Evolutionary conservation across 2,329 filamentous ascomycete species (phyloP), one percentile per base, ranked within the genome.

Genomic region (Aspergillus niger): DNA sequence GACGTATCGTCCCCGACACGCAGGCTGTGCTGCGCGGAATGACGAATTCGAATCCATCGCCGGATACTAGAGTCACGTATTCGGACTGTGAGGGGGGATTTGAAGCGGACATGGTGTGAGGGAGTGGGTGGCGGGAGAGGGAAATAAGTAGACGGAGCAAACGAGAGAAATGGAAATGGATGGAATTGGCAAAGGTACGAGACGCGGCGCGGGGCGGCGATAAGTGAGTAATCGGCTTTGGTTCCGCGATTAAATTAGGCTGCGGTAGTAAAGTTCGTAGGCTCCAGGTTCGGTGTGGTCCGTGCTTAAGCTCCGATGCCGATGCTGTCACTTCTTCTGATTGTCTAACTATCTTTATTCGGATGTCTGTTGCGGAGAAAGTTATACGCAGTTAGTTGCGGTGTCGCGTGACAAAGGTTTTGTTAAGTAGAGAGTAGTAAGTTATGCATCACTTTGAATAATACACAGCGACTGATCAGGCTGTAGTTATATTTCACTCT

Each of bases 1-100:
- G 82, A 64, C 83, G 83, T 68, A 90, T 85, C 2, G 86, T 85
- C 48, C 82, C 84, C 4, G 86, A 86, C 59, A 88, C 79, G 68
- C 80, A 84, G 41, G 86, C 87, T 4, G 85, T 82, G 30, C 82
- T 86, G 65, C 86, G 83, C 22, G 84, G 80, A 44, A 90, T 74
- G 63, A 88, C 80, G 73, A 88, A 89, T 64, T 88, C 85, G 70
- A 85, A 89, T 54, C 82, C 86, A 70, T 90, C 87, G 59, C 80
- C 82, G 1, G 86, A 89, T 22, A 88, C 80, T 5, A 90, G 78
- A 0, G 87, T 89, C 56, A 90, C 85, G 69, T 83, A 89, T 62
- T 86, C 82, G 3, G 81, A 70, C 17, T 67, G 64, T 24, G 65
- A 22, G 3, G 66, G 20, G 3, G 66, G 59, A 54, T 57, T 30